Base-by-base conservation (phyloP, 306 rosid genomes). In the Luffa aegyptiaca region DNA sequence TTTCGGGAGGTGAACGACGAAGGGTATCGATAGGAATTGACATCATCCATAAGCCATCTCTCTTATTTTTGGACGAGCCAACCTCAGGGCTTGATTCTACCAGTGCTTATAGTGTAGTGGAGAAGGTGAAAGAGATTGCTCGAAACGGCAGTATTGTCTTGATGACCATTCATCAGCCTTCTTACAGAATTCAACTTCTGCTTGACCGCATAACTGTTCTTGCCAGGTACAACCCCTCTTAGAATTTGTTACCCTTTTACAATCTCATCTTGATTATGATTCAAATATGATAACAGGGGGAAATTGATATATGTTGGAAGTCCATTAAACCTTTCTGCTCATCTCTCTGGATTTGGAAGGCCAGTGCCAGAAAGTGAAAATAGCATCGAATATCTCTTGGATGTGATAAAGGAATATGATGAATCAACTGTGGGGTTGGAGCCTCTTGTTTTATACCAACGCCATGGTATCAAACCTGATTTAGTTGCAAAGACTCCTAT, bases 81-180 rank as follows among this genome's bases (percentile, higher is more conserved):
- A 94, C 98, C 85, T 89, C 97, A 12, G 98, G 98, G 42, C 90
- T 94, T 4, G 98, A 94, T 84, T 94, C 98, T 5, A 92, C 94
- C 0, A 94, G 96, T 66, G 98, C 98, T 74, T 86, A 84, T 75
- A 92, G 92, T 79, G 97, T 92, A 0, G 97, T 92, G 53, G 98
- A 94, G 68, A 94, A 94, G 81, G 91, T 94, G 56, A 92, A 94
- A 81, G 94, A 89, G 82, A 94, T 94, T 21, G 98, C 98, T 83
- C 88, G 81, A 75, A 88, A 86, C 26, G 97, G 97, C n/a, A 90
- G 97, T 86, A 89, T 86, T 14, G 96, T 94, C 71, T 88, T 94
- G 62, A 87, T 94, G 94, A 94, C 98, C 81, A 89, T 94, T 80
- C 98, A 94, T 69, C 98, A 92, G 72, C 98, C 98, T 87, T 90